Conservation (phyloP, 1,284 basidiomycete genomes). For the Ustilago shanxiensis region DNA sequence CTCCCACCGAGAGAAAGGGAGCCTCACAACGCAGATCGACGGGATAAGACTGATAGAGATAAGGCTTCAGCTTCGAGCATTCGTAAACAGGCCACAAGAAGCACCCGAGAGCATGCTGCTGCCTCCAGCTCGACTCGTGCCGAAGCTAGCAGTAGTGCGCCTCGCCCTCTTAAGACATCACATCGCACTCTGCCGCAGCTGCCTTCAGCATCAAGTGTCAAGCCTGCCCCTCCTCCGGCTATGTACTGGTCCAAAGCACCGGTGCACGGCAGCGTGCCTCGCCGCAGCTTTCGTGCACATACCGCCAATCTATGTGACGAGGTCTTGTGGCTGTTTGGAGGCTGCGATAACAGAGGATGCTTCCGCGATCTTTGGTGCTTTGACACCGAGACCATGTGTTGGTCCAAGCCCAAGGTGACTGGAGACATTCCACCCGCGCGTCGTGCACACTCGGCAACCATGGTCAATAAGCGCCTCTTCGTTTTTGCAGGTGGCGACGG, state of each 20-base stretch:
- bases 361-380: slow-evolving; percentile 86
- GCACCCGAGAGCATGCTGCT: slow-evolving; percentile 17
- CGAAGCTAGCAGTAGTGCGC: slow-evolving; percentile 12
- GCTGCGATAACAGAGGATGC: slow-evolving; percentile 83
- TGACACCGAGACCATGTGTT: slow-evolving; percentile 90
- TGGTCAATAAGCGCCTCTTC: slow-evolving; percentile 82
- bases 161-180: slow-evolving; percentile 33
- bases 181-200: slow-evolving; percentile 50
- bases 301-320: slow-evolving; percentile 85
- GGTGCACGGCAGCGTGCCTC: slow-evolving; percentile 81
- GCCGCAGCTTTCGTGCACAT: slow-evolving; percentile 83
- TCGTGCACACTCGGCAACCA: slow-evolving; percentile 87
- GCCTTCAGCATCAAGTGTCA: slow-evolving; percentile 51
- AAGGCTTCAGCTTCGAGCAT: slow-evolving; percentile 12
- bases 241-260: slow-evolving; percentile 91
- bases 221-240: slow-evolving; percentile 61
- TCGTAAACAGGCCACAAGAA: slow-evolving; percentile 18
- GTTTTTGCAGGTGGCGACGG: slow-evolving; percentile 89
- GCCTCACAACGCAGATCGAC: slow-evolving; percentile 19
- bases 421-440: slow-evolving; percentile 73
- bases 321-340: slow-evolving; percentile 87
- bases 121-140: slow-evolving; percentile 18
- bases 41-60: slow-evolving; percentile 21
- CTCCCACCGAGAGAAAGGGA: neutral
- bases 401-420: slow-evolving; percentile 74